phyloP scores from a whole-genome alignment of 2,329 filamentous ascomycete species.

The Aspergillus ruber region DNA sequence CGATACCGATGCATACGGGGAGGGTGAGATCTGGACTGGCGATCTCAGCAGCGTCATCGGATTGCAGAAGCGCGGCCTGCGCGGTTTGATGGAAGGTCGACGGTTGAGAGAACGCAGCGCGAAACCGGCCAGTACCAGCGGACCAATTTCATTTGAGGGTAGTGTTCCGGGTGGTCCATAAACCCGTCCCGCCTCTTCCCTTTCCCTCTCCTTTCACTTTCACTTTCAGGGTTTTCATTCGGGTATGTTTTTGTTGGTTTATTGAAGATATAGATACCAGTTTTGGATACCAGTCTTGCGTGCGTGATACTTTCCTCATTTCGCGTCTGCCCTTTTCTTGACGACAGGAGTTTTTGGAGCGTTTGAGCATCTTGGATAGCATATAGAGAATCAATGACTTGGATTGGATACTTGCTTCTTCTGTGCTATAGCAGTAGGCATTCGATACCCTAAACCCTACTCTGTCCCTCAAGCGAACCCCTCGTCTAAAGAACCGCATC shows the following conservation, averaged over 20 bases:
- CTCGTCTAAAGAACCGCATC: neutral
- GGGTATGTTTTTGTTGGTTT: constrained; percentile 1
- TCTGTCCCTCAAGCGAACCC: neutral
- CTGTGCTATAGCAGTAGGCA: no score
- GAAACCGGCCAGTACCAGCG: constrained; percentile 22
- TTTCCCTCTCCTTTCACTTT: neutral
- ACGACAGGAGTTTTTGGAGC: no score
- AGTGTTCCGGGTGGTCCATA: neutral
- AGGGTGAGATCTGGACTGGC: constrained; percentile 66
- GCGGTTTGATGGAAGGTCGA: constrained; percentile 90
- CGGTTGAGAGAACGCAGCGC: constrained; percentile 68
- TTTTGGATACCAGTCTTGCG: no score
- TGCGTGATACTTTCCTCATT: no score
- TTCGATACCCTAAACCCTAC: neutral
- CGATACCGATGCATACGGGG: constrained; percentile 29
- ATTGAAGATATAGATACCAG: neutral
- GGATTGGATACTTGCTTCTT: no score
- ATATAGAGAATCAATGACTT: no score
- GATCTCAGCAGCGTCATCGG: constrained; percentile 82
- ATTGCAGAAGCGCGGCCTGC: constrained; percentile 83
- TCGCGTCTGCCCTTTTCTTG: no score
- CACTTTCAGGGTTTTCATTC: constrained; percentile 1
- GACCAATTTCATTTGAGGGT: neutral
- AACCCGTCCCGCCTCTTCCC: no score
- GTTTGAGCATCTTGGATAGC: no score